Percentiles rank a stretch among this genome's conserved stretches.
Evolutionary conservation across 2,329 filamentous ascomycete species (phyloP).

Genomic region (Talaromyces rugulosus): DNA sequence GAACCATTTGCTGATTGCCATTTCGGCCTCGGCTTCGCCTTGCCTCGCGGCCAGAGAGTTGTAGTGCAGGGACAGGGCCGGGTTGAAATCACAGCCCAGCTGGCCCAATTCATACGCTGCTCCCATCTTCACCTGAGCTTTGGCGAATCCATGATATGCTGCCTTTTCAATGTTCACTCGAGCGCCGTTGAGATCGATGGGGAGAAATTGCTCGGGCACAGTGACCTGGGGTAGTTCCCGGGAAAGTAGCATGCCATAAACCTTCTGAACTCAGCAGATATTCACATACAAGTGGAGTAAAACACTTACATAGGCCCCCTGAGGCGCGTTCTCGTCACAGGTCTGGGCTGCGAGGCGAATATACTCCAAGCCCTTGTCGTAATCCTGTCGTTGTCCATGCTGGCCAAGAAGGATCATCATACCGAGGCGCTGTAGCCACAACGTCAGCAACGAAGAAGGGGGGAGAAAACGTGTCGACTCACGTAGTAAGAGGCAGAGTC

Average conservation of each 20-base stretch:
- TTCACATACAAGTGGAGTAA: background rate
- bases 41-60: conserved; percentile 89
- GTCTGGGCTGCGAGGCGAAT: conserved; percentile 79
- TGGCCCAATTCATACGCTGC: conserved; percentile 93
- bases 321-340: conserved; percentile 92
- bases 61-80: conserved; percentile 88
- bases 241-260: conserved; percentile 90
- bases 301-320: conserved; percentile 71
- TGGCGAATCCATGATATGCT: conserved; percentile 90
- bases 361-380: conserved; percentile 69
- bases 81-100: conserved; percentile 90
- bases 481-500: conserved; percentile 82
- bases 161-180: conserved; percentile 93
- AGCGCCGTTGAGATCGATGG: conserved; percentile 67
- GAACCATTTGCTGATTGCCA: conserved; percentile 98
- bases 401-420: conserved; percentile 98
- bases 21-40: conserved; percentile 87
- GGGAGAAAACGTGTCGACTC: conserved; percentile 19
- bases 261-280: conserved; percentile 29
- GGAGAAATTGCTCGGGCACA: conserved; percentile 68
- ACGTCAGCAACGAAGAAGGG: conserved; percentile 14
- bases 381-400: conserved; percentile 84
- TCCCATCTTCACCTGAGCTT: conserved; percentile 96
- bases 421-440: conserved; percentile 63
- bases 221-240: conserved; percentile 86